Evolutionary conservation across 2,329 filamentous ascomycete species (phyloP).

Genomic region (Hypoxylon sp.): DNA sequence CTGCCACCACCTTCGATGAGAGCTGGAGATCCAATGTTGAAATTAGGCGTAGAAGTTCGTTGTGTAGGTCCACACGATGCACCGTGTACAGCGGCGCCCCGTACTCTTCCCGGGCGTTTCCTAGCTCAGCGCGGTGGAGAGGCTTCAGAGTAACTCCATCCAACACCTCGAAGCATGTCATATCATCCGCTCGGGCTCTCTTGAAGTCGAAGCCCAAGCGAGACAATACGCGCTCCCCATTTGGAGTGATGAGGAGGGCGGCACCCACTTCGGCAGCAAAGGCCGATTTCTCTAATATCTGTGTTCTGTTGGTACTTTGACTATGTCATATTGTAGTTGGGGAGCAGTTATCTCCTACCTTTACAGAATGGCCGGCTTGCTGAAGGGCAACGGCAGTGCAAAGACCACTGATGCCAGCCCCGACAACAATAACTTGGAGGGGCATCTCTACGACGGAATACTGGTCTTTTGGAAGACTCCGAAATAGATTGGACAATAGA

Average conservation of each 20-base stretch:
- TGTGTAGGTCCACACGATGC: constrained; percentile 50
- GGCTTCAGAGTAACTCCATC: constrained; percentile 42
- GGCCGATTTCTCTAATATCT: constrained; percentile 51
- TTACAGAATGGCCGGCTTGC: constrained; percentile 43
- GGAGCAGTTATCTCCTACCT: constrained; percentile 35
- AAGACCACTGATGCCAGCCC: constrained; percentile 53
- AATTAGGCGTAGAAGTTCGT: constrained; percentile 46
- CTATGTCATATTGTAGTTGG: neutral
- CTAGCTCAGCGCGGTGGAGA: constrained; percentile 35
- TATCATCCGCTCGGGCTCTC: constrained; percentile 43
- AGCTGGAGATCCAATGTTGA: constrained; percentile 42
- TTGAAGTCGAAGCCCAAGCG: constrained; percentile 48
- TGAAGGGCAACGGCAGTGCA: constrained; percentile 50
- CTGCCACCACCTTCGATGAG: constrained; percentile 37
- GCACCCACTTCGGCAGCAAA: constrained; percentile 51
- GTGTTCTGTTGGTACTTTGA: constrained; percentile 9
- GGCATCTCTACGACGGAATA: too few relatives aligned
- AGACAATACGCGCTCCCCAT: constrained; percentile 47
- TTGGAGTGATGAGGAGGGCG: constrained; percentile 50
- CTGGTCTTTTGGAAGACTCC: constrained; percentile 15
- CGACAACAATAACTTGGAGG: constrained; percentile 48
- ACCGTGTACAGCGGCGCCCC: constrained; percentile 45
- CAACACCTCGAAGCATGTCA: constrained; percentile 43
- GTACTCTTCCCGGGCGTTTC: constrained; percentile 45
- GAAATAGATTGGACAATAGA: neutral